Evolutionary conservation across 805 yeast genomes (phyloP).

Genomic region (Cyberlindnera mississippiensis): DNA sequence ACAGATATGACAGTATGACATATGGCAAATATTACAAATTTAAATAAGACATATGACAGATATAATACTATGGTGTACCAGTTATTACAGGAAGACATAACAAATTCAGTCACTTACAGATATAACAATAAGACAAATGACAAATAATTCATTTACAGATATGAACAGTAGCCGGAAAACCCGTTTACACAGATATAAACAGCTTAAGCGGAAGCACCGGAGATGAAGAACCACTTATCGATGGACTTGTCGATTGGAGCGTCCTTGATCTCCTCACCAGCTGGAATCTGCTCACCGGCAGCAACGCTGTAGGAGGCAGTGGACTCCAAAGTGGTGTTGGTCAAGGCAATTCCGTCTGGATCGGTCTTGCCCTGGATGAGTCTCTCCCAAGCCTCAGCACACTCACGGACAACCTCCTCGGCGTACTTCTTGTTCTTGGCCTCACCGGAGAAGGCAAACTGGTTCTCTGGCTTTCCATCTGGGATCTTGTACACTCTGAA

Average conservation of each 20-base stretch:
- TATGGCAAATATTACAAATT: too few relatives aligned
- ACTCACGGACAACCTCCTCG: slow-evolving; percentile 54
- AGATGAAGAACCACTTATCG: slow-evolving; percentile 98
- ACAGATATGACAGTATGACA: too few relatives aligned
- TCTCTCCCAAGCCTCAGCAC: slow-evolving; percentile 64
- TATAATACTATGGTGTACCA: too few relatives aligned
- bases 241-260: slow-evolving; percentile 95
- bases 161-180: background rate
- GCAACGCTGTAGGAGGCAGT: slow-evolving; percentile 51
- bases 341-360: slow-evolving; percentile 64
- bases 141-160: background rate
- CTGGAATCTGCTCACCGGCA: slow-evolving; percentile 53
- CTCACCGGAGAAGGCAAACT: slow-evolving; percentile 71
- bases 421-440: slow-evolving; percentile 58
- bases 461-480: slow-evolving; percentile 71
- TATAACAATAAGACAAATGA: too few relatives aligned
- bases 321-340: slow-evolving; percentile 66
- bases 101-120: too few relatives aligned
- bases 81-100: too few relatives aligned
- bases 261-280: slow-evolving; percentile 67
- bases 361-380: slow-evolving; percentile 51
- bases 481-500: slow-evolving; percentile 82
- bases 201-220: slow-evolving; percentile 60
- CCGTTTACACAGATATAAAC: too few relatives aligned
- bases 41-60: too few relatives aligned